Evolutionary conservation across 495 filamentous ascomycete genomes (phyloP).

Genomic region (Aspergillus campestris): DNA sequence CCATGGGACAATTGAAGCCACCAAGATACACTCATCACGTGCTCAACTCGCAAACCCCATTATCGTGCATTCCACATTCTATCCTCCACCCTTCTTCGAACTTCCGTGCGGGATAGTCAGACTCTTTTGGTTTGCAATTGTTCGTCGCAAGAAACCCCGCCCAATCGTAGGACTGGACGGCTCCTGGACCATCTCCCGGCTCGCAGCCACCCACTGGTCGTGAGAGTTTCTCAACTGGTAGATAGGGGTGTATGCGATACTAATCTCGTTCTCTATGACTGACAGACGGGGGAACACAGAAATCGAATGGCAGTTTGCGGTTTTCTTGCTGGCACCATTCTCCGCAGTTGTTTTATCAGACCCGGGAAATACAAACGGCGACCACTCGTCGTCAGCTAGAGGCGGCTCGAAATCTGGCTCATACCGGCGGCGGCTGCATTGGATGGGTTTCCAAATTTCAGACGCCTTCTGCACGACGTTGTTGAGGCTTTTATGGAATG

Average conservation of each 20-base stretch:
- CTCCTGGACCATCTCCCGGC: constrained; percentile 1
- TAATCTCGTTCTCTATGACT: background rate
- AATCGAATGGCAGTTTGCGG: background rate
- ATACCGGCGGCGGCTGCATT: constrained; percentile 8
- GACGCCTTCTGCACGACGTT: constrained; percentile 12
- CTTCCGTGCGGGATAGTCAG: no score
- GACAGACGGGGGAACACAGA: constrained; percentile 1
- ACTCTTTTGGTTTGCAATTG: no score
- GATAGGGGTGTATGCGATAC: background rate
- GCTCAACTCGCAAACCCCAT: no score
- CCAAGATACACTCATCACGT: no score
- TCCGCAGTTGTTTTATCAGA: background rate
- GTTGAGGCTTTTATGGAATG: constrained; percentile 6
- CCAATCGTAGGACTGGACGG: background rate
- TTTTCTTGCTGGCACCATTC: background rate
- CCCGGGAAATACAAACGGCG: constrained; percentile 4
- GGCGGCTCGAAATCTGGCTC: constrained; percentile 14
- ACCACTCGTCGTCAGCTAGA: constrained; percentile 4
- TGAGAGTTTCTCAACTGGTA: background rate
- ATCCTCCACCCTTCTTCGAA: no score
- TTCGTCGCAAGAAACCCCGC: no score
- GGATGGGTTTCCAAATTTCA: constrained; percentile 11
- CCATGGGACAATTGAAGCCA: no score
- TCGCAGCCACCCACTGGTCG: constrained; percentile 1
- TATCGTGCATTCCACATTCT: no score